Conservation (phyloP, 768 basidiomycete species). For the Vararia minispora region DNA sequence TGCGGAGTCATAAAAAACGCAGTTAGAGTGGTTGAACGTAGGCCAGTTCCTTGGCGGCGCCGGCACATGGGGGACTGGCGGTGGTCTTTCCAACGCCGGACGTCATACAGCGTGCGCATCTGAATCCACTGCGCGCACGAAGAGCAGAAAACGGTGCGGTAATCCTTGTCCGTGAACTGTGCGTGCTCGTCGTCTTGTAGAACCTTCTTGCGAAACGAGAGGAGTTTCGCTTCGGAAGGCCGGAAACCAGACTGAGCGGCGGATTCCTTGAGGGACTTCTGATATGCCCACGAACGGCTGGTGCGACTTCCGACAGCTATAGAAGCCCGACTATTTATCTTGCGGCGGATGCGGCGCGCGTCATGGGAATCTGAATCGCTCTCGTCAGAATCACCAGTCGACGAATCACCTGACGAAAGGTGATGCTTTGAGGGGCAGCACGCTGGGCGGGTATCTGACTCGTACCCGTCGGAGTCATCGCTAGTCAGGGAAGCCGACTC, state of each 20-base stretch:
- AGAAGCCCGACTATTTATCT: no score
- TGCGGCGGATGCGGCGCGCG: no score
- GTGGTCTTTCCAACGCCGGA: slow-evolving; percentile 10
- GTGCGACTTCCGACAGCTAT: no score
- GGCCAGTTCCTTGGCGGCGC: background rate
- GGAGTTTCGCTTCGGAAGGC: background rate
- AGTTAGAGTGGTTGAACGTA: background rate
- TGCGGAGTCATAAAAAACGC: background rate
- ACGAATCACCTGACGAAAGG: no score
- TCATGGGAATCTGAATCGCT: no score
- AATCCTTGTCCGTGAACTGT: slow-evolving; percentile 11
- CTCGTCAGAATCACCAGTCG: no score
- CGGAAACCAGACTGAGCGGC: background rate
- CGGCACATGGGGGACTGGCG: slow-evolving; percentile 8
- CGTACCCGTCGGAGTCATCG: no score
- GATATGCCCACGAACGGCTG: background rate
- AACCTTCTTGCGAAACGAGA: background rate
- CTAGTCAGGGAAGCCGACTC: no score
- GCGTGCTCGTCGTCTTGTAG: slow-evolving; percentile 4
- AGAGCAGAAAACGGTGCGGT: slow-evolving; percentile 11
- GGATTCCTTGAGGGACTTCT: background rate
- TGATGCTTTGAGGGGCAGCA: no score
- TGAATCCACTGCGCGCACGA: slow-evolving; percentile 10
- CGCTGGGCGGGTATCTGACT: no score
- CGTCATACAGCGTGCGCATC: slow-evolving; percentile 14